Base-by-base conservation (phyloP, 257 asterid species). In the Solanum acaule region DNA sequence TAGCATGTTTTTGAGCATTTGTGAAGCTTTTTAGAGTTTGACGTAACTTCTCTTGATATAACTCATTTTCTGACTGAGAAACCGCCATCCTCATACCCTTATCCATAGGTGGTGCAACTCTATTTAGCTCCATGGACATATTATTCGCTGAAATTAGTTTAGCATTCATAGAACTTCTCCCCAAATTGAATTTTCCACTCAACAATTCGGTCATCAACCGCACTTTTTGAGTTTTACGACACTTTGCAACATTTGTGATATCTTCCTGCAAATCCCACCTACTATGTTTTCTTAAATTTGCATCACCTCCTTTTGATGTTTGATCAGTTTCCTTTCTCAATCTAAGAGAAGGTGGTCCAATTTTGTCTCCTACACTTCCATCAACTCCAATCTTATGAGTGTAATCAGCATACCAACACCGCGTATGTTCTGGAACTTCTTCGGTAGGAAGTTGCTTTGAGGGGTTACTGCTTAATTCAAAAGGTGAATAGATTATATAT, bases 381-480 rank as follows among this genome's bases (percentile, higher is more conserved):
- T 86, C 78, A 2, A 40, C n/a, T 75, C 77, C 83, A 42, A 81
- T 82, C 31, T 91, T 90, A 22, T 70, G 87, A 34, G 87, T 37
- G 88, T 97, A 92, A 87, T 88, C 86, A 7, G 88, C 70, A 83
- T 93, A 95, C 85, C 90, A 92, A 97, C 97, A 92, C 93, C 92
- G 91, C 84, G 90, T 93, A 90, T 88, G 92, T 42, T 73, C 91
- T 27, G 96, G 94, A 77, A 91, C 90, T 7, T 63, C 49, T 73
- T 94, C 34, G 2, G 94, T 92, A 86, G 95, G 94, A 75, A 96
- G 93, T 84, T 88, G 85, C 63, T 84, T 90, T 84, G 65, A 88
- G 22, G 44, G 8, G 84, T 82, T 83, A 49, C 76, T 92, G 85
- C 87, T 83, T 27, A 88, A 77, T 38, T 89, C 88, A 92, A 96